These are phyloP conservation scores for Orbilia oligospora DNA, from an alignment of 2,329 filamentous ascomycete species.

Conservation along the genomic window DNA sequence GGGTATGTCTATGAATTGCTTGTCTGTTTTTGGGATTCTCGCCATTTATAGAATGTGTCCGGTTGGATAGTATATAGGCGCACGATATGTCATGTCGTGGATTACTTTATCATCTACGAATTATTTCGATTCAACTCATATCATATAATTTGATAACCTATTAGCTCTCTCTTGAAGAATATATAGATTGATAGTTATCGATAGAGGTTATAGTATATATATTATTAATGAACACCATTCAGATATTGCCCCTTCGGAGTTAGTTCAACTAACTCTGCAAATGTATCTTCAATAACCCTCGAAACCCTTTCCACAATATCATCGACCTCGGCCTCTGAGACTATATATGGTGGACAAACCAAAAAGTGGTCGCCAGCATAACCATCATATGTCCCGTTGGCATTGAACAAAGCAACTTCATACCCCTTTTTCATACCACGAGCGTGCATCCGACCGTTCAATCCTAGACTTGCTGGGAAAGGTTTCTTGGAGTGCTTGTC, in stretches of 20 bases:
- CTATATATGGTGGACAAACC: constrained; percentile 78
- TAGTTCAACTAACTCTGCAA: constrained; percentile 63
- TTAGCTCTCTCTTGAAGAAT: too few species aligned
- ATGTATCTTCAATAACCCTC: constrained; percentile 72
- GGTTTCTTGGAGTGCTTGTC: constrained; percentile 71
- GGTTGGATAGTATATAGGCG: not conserved
- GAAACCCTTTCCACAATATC: constrained; percentile 71
- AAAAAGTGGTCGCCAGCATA: constrained; percentile 78
- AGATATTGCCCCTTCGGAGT: not conserved
- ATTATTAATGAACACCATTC: not conserved
- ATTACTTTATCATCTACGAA: too few species aligned
- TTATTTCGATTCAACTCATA: too few species aligned
- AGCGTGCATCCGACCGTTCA: constrained; percentile 62
- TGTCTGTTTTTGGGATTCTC: too few species aligned
- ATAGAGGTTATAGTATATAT: too few species aligned
- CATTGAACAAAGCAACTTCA: constrained; percentile 76
- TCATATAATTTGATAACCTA: too few species aligned
- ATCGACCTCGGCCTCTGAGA: constrained; percentile 73
- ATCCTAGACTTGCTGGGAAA: constrained; percentile 65
- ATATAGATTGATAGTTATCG: too few species aligned
- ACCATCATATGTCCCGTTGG: constrained; percentile 74
- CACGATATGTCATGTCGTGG: too few species aligned
- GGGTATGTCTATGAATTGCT: not conserved
- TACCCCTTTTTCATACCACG: constrained; percentile 70
- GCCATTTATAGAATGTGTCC: too few species aligned